Percentiles rank a stretch among this genome's conserved stretches.
These are phyloP conservation scores for Mycotypha africana DNA, from an alignment of 371 early-diverging fungal genomes.

Conservation along the genomic window DNA sequence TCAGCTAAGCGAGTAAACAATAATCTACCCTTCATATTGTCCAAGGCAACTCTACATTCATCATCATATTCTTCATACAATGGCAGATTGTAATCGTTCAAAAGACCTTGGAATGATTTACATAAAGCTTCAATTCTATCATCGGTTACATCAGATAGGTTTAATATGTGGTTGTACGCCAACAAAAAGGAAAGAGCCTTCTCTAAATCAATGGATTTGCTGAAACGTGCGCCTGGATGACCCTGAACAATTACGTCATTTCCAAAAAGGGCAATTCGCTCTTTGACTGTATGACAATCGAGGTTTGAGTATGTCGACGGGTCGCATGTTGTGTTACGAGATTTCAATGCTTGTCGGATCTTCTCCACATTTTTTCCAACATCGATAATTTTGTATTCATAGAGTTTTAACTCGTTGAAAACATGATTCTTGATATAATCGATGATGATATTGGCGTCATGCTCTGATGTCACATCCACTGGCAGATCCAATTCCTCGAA, in stretches of 20 bases:
- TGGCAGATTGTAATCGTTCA: constrained; percentile 82
- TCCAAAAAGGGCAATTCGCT: constrained; percentile 30
- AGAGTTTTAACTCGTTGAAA: constrained; percentile 68
- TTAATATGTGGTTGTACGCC: constrained; percentile 18
- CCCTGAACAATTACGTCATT: constrained; percentile 28
- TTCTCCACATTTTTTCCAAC: constrained; percentile 38
- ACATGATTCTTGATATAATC: constrained; percentile 50
- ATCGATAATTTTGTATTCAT: constrained; percentile 86
- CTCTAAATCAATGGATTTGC: constrained; percentile 38
- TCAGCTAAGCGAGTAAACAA: constrained; percentile 80
- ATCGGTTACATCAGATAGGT: constrained; percentile 11
- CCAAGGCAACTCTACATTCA: constrained; percentile 65
- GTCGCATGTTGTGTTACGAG: constrained; percentile 7
- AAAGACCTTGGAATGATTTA: constrained; percentile 36
- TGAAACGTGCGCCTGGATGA: constrained; percentile 44
- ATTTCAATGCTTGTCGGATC: constrained; percentile 30
- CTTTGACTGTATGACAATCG: constrained; percentile 29
- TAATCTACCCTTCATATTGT: constrained; percentile 75
- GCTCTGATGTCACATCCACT: constrained; percentile 48
- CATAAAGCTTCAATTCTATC: constrained; percentile 21
- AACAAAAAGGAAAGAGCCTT: constrained; percentile 45
- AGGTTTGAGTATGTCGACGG: constrained; percentile 24
- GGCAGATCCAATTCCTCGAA: constrained; percentile 48
- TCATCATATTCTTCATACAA: constrained; percentile 82
- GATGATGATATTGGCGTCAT: constrained; percentile 65